Evolutionary conservation across 2,329 filamentous ascomycete species (phyloP).

Genomic region (Coccinonectria pachysandricola): DNA sequence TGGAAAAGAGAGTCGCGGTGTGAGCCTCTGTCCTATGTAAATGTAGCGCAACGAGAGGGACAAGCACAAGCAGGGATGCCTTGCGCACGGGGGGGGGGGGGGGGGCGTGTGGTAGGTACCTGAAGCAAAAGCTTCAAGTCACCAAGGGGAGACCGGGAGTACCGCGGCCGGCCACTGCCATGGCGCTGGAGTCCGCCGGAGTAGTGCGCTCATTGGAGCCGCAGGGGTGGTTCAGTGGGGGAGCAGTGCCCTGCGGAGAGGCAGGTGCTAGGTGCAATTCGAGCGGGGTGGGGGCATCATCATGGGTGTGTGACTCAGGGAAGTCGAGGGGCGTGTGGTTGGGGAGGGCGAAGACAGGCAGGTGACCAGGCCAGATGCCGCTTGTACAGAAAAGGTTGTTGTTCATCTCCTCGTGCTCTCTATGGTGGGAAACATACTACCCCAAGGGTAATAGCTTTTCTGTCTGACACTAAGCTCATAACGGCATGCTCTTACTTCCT

Average conservation of each 20-base stretch:
- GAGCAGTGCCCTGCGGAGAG: too few relatives aligned
- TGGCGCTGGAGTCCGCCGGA: slow-evolving; percentile 8
- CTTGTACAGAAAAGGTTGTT: slow-evolving; percentile 17
- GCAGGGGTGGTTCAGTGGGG: slow-evolving; percentile 1
- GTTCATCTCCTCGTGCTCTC: slow-evolving; percentile 13
- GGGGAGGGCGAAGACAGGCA: slow-evolving; percentile 19
- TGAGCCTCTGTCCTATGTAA: slow-evolving; percentile 6
- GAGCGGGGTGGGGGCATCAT: too few relatives aligned
- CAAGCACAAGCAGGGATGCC: slow-evolving; percentile 9
- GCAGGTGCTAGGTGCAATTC: background rate
- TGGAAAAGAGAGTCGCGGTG: slow-evolving; percentile 21
- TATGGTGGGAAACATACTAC: slow-evolving; percentile 6
- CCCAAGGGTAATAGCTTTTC: slow-evolving; percentile 5
- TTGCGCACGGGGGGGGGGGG: slow-evolving; percentile 6
- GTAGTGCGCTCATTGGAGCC: slow-evolving; percentile 4
- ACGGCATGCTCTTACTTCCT: slow-evolving; percentile 6
- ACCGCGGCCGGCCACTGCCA: slow-evolving; percentile 15
- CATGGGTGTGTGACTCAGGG: background rate
- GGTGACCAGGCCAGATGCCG: slow-evolving; percentile 15
- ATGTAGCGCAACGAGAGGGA: slow-evolving; percentile 12
- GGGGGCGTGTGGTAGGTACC: slow-evolving; percentile 12
- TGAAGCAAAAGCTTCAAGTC: slow-evolving; percentile 8
- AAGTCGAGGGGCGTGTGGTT: background rate
- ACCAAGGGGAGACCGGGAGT: slow-evolving; percentile 16
- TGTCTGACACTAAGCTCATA: background rate